phyloP scores from a whole-genome alignment of 2,329 filamentous ascomycete species.

The Tothia fuscella region DNA sequence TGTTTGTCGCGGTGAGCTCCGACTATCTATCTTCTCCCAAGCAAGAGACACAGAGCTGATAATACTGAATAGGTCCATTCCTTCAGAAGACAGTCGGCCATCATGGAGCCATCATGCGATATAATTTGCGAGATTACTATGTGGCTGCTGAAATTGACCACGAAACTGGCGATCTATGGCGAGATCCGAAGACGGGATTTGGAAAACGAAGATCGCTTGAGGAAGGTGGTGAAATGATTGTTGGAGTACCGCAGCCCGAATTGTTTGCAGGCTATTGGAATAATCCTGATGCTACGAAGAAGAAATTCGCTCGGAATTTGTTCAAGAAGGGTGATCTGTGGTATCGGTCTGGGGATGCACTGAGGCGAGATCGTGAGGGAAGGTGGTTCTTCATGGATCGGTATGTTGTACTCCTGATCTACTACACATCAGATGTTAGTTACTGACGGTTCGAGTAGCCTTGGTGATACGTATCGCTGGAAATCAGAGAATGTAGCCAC shows the following conservation, averaged over 20 bases:
- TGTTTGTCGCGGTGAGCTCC: constrained; percentile 30
- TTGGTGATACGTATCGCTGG: constrained; percentile 40
- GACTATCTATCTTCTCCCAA: background rate
- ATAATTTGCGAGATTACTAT: constrained; percentile 40
- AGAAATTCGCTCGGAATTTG: constrained; percentile 37
- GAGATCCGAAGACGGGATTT: constrained; percentile 57
- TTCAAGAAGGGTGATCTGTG: constrained; percentile 36
- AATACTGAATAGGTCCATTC: constrained; percentile 39
- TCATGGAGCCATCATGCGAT: constrained; percentile 51
- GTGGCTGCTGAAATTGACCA: constrained; percentile 59
- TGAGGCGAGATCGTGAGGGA: constrained; percentile 31
- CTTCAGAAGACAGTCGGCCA: constrained; percentile 55
- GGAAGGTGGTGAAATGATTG: constrained; percentile 63
- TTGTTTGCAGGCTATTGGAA: constrained; percentile 60
- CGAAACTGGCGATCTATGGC: constrained; percentile 52
- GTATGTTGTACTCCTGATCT: background rate
- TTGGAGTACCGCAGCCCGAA: constrained; percentile 45
- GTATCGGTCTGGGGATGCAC: constrained; percentile 37
- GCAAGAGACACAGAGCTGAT: background rate
- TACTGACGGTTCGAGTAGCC: constrained; percentile 12
- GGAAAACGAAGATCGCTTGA: constrained; percentile 51
- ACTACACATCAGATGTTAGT: background rate
- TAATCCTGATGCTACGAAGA: constrained; percentile 52
- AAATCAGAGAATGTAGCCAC: constrained; percentile 39
- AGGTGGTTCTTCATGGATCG: constrained; percentile 38